Evolutionary conservation across 202 grass and related monocot genomes (phyloP).

Genomic region (Schoenoplectus tabernaemontani): DNA sequence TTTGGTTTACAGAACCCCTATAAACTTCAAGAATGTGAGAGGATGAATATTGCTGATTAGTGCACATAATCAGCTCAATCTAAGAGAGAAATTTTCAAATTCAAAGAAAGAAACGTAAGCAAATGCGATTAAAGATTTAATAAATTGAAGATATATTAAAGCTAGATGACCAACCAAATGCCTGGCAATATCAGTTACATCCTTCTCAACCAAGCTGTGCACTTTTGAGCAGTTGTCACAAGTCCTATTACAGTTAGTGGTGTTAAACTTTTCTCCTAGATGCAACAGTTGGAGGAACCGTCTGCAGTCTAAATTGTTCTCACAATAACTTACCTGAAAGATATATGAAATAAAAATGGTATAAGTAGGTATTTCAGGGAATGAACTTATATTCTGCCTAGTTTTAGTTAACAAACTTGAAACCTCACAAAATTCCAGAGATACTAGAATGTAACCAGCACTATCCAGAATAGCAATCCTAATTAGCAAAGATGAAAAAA

Average conservation of each 20-base stretch:
- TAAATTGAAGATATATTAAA: constrained; percentile 3
- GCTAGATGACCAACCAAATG: constrained; percentile 48
- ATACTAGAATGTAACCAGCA: background rate
- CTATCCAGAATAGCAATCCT: background rate
- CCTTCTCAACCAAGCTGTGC: constrained; percentile 56
- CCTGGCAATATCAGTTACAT: constrained; percentile 64
- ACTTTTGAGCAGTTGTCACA: constrained; percentile 94
- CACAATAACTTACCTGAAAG: constrained; percentile 78
- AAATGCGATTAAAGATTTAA: constrained; percentile 1
- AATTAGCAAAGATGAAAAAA: constrained; percentile 1
- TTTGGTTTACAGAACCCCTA: constrained; percentile 77
- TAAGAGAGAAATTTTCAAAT: constrained; percentile 31
- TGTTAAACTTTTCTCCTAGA: constrained; percentile 83
- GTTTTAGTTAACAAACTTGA: background rate
- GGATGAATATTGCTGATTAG: constrained; percentile 35
- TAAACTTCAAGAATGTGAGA: constrained; percentile 92
- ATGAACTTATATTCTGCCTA: constrained; percentile 16
- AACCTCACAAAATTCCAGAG: background rate
- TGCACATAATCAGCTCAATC: constrained; percentile 51
- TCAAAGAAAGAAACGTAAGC: constrained; percentile 6
- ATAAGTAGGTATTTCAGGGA: background rate
- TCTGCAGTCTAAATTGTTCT: constrained; percentile 89
- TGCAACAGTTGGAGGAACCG: constrained; percentile 80
- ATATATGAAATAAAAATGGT: constrained; percentile 9
- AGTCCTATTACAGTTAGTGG: constrained; percentile 48